Evolutionary conservation across 2,329 filamentous ascomycete genomes (phyloP).

Genomic region (Exophiala calicioides): DNA sequence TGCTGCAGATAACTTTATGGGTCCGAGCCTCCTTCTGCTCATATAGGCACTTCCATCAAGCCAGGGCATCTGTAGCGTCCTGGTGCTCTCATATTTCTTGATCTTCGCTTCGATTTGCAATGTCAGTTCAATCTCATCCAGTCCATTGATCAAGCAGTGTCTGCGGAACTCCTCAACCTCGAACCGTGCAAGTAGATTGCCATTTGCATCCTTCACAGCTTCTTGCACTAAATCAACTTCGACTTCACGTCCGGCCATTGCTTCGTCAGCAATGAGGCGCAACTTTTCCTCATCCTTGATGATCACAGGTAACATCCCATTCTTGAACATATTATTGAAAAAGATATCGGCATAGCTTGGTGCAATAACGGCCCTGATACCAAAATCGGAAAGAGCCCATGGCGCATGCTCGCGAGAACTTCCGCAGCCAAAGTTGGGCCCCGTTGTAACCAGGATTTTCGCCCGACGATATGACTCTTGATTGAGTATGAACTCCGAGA

Average conservation of each 20-base stretch:
- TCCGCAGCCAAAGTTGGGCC: constrained; percentile 93
- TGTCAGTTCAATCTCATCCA: constrained; percentile 93
- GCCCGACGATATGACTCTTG: constrained; percentile 77
- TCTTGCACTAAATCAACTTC: constrained; percentile 89
- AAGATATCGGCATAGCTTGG: constrained; percentile 90
- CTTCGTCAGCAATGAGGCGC: constrained; percentile 72
- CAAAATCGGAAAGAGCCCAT: constrained; percentile 95
- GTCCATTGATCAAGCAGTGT: constrained; percentile 88
- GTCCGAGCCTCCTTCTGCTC: constrained; percentile 53
- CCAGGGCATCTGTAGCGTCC: constrained; percentile 81
- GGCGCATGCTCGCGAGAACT: constrained; percentile 92
- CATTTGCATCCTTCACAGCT: constrained; percentile 72
- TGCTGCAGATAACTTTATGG: no score
- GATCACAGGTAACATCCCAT: constrained; percentile 90
- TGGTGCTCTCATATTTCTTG: constrained; percentile 73
- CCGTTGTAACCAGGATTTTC: constrained; percentile 90
- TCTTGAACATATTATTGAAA: constrained; percentile 99
- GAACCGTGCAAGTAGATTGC: constrained; percentile 74
- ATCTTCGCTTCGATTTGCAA: constrained; percentile 93
- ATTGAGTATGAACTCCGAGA: constrained; percentile 85
- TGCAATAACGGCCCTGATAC: constrained; percentile 90
- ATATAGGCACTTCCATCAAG: constrained; percentile 85
- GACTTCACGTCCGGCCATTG: constrained; percentile 75
- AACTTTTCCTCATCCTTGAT: constrained; percentile 67
- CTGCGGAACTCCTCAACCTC: constrained; percentile 92